A percentile compares a stretch with the other conserved stretches of the same genome.
phyloP scores from a whole-genome alignment of 2,329 filamentous ascomycete species.

The Myriosclerotinia scirpicola region DNA sequence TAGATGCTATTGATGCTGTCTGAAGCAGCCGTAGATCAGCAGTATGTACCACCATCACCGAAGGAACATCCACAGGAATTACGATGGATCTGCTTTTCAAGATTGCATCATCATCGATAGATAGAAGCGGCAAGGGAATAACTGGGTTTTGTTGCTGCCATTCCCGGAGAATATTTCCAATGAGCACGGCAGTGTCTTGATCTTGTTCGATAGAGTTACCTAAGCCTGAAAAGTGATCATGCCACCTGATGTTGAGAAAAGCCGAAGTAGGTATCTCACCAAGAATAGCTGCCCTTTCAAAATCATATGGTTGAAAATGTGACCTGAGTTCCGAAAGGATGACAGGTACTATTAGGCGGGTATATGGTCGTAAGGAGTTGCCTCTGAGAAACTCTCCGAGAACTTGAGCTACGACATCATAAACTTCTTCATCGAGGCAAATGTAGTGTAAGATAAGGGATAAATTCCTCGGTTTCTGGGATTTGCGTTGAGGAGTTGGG shows the following conservation, averaged over 20 bases:
- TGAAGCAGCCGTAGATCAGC: slow-evolving; percentile 61
- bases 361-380: slow-evolving; percentile 48
- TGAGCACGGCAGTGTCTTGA: slow-evolving; percentile 34
- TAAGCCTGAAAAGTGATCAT: slow-evolving; percentile 51
- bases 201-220: slow-evolving; percentile 40
- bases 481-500: slow-evolving; percentile 36
- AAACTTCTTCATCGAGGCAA: slow-evolving; percentile 73
- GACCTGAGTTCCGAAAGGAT: slow-evolving; percentile 48
- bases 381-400: slow-evolving; percentile 45
- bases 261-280: slow-evolving; percentile 52
- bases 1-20: slow-evolving; percentile 41
- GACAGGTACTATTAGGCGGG: slow-evolving; percentile 48
- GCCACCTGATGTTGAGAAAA: slow-evolving; percentile 50
- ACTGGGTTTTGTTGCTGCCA: slow-evolving; percentile 34
- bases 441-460: slow-evolving; percentile 74
- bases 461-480: slow-evolving; percentile 47
- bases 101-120: slow-evolving; percentile 33
- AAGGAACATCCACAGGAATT: slow-evolving; percentile 88
- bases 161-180: slow-evolving; percentile 33
- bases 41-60: slow-evolving; percentile 79
- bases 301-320: slow-evolving; percentile 50
- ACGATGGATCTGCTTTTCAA: slow-evolving; percentile 63
- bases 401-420: slow-evolving; percentile 48
- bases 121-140: slow-evolving; percentile 33
- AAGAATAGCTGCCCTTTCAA: slow-evolving; percentile 57